phyloP scores from a whole-genome alignment of 139 green algal genomes.

The Chlamydomonas eustigma region DNA sequence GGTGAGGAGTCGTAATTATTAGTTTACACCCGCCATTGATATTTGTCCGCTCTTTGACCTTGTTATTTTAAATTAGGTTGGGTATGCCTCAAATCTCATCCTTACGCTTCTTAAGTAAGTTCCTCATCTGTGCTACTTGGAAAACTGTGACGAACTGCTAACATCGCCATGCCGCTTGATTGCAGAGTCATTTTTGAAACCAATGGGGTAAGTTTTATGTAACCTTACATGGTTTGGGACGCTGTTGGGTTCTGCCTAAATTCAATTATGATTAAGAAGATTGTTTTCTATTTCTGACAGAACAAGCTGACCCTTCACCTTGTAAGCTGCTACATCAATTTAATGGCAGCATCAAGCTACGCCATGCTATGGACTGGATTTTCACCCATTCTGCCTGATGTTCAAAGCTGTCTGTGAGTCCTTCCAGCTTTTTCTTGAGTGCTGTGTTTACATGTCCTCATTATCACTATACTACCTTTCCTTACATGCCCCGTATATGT shows the following conservation, averaged over 20 bases:
- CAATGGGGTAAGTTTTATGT: background rate
- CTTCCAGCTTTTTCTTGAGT: background rate
- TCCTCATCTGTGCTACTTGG: background rate
- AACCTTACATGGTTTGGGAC: background rate
- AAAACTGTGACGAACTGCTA: background rate
- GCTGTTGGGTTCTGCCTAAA: background rate
- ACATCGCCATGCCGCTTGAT: no score
- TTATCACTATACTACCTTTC: no score
- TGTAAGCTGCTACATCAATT: constrained; percentile 36
- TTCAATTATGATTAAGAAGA: background rate
- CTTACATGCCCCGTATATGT: no score
- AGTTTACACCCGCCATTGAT: no score
- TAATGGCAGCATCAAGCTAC: constrained; percentile 28
- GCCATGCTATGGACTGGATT: constrained; percentile 37
- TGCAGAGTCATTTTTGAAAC: background rate
- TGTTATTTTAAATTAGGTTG: no score
- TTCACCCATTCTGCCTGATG: constrained; percentile 27
- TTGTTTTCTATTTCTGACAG: background rate
- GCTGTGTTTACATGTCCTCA: no score
- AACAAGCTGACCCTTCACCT: constrained; percentile 30
- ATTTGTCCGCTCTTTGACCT: no score
- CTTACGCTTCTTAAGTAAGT: constrained; percentile 7
- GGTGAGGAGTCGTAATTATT: no score
- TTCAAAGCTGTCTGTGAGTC: constrained; percentile 31
- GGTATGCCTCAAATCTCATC: background rate